Evolutionary conservation across 768 basidiomycete species (phyloP), one percentile per base, ranked within the genome.

Genomic region (Pleurotus platypus): DNA sequence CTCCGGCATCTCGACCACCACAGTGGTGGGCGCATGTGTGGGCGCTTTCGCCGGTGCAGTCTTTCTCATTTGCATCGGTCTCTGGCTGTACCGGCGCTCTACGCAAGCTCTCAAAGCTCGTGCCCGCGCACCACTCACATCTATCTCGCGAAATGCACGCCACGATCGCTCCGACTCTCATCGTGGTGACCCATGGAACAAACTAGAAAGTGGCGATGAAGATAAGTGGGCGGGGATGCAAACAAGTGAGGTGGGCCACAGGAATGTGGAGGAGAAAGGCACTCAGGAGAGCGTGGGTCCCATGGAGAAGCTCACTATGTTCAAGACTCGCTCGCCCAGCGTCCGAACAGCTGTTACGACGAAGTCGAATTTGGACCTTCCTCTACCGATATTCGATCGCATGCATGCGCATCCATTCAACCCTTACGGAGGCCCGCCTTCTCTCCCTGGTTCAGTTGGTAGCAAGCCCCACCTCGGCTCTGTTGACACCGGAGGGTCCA

Each of bases 271-370:
- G 56, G 72, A 75, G 56, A 76, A 74, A 60, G 77, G 81, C 59
- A 45, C n/a, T 0, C n/a, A n/a, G 9, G 75, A 72, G 42, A 68
- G 70, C 46, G 71, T 80, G 5, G 76, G 74, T 2, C 76, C 83
- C 27, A 81, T 83, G 78, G 80, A 83, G 66, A 82, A 80, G 62
- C 78, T 86, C 56, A 84, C 78, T 38, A 84, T 86, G 83, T 86
- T 89, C 74, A 82, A 85, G 69, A 84, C 82, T 63, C n/a, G 51
- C 11, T 75, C 81, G 0, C 78, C 78, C 4, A 86, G 84, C 64
- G 70, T 80, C 39, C 73, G 77, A 43, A 84, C 85, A 13, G 77
- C 71, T 6, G 80, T 79, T 58, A 80, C 80, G 46, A 80, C 79
- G 43, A 70, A 74, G 51, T 54, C 51, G 38, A 38, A 38, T 42